Conservation (phyloP, 352 stramenopile species). For the Globisporangium canariense region DNA sequence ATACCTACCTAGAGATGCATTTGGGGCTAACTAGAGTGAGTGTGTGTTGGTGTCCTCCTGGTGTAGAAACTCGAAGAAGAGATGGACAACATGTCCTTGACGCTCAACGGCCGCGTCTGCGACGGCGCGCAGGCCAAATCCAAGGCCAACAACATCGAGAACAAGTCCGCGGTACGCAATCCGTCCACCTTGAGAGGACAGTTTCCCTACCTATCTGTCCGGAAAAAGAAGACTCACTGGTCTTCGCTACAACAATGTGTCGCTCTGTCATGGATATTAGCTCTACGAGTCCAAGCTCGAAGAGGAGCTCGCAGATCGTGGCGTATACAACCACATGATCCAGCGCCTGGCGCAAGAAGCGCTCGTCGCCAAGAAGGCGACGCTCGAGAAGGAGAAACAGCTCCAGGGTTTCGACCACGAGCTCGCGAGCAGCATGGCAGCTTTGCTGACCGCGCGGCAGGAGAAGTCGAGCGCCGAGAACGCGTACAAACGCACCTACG, state of each 20-base stretch:
- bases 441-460: constrained; percentile 55
- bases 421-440: constrained; percentile 42
- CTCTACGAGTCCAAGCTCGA: constrained; percentile 79
- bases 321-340: constrained; percentile 86
- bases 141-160: constrained; percentile 70
- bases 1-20: neutral
- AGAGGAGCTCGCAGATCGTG: constrained; percentile 61
- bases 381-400: constrained; percentile 57
- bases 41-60: neutral
- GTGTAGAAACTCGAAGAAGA: constrained; percentile 68
- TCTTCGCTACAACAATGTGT: neutral
- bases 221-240: neutral
- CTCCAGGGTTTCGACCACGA: constrained; percentile 55
- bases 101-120: constrained; percentile 53
- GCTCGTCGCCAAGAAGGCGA: constrained; percentile 59
- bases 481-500: constrained; percentile 60
- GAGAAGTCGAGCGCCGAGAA: constrained; percentile 69
- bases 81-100: constrained; percentile 71
- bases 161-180: constrained; percentile 58
- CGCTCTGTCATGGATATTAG: constrained; percentile 18
- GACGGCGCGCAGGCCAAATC: constrained; percentile 56
- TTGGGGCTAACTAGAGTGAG: neutral
- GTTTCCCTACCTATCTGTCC: neutral
- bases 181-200: no score
- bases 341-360: constrained; percentile 61